Percentiles rank a stretch among this genome's conserved stretches.
These are phyloP conservation scores for Xylariaceae sp. DNA, from an alignment of 2,329 filamentous ascomycete genomes.

Conservation along the genomic window DNA sequence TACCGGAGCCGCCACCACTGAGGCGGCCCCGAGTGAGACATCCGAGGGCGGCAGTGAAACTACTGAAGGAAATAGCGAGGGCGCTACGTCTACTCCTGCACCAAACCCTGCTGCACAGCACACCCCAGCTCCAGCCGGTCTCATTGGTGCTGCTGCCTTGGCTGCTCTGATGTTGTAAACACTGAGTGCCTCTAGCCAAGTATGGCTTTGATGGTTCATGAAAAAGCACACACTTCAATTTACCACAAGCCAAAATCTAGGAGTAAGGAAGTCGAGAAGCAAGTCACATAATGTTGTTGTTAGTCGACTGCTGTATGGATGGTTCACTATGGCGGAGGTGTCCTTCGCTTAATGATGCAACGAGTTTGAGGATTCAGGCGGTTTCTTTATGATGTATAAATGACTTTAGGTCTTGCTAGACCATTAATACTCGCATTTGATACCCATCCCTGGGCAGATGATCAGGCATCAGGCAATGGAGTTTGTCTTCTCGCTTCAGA, in stretches of 20 bases:
- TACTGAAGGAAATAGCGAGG: not conserved
- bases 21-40: constrained; percentile 15
- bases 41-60: constrained; percentile 11
- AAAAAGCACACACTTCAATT: not conserved
- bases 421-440: constrained; percentile 36
- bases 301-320: constrained; percentile 27
- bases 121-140: constrained; percentile 34
- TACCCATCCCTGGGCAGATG: constrained; percentile 33
- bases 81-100: constrained; percentile 10
- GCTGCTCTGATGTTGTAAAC: constrained; percentile 34
- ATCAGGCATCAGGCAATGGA: constrained; percentile 32
- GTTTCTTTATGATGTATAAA: constrained; percentile 38
- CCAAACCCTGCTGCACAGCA: constrained; percentile 22
- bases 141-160: constrained; percentile 36
- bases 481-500: constrained; percentile 32
- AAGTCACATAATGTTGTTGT: constrained; percentile 31
- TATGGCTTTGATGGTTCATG: constrained; percentile 9
- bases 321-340: constrained; percentile 23
- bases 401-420: constrained; percentile 29
- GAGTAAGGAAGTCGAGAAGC: constrained; percentile 20
- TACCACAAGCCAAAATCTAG: not conserved
- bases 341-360: constrained; percentile 27
- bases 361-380: constrained; percentile 27
- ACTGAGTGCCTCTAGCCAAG: not conserved
- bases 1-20: constrained; percentile 26